Evolutionary conservation across 257 asterid species (phyloP), one percentile per base, ranked within the genome.

Genomic region (Linaria vulgaris): DNA sequence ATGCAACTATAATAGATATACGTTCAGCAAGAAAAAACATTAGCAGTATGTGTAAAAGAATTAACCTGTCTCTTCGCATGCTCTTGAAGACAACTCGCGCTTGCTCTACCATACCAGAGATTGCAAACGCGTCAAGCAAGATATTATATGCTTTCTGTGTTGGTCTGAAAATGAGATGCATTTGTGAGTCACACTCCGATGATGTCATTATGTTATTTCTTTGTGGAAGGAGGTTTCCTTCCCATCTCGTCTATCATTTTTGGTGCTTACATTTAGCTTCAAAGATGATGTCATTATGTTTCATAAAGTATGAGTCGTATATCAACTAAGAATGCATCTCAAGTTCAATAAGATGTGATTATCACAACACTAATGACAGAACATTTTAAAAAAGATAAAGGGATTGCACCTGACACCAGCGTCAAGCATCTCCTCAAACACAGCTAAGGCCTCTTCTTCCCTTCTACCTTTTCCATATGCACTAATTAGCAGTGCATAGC

Each of bases 361-460:
- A 25, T 45, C n/a, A 2, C 37, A 20, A 19, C 16, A 16, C 34
- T 0, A 7, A 48, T 19, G 54, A 14, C 54, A 19, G 7, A 17
- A 7, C 7, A 71, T 9, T 14, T 54, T 58, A 38, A 37, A 44
- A 62, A 51, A 58, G 13, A 17, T 20, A 10, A 61, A 57, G 59
- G 38, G 61, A 70, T 60, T 78, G 43, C 55, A 89, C 99, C 96
- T 85, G 72, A 94, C 94, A 63, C 94, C 95, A 68, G 97, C 91
- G 83, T 94, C 96, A 69, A 94, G 97, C 99, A 94, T 94, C 87
- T 87, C 97, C 78, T 89, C 99, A 66, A 94, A 94, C 70, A 87
- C 96, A 49, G 97, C 85, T 63, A 94, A 80, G 61, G 99, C 99
- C 80, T 94, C 97, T 76, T 89, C 96, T 85, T 94, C 99, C 76